Conservation (phyloP, 345 rosid genomes). For the Limnanthes douglasii region DNA sequence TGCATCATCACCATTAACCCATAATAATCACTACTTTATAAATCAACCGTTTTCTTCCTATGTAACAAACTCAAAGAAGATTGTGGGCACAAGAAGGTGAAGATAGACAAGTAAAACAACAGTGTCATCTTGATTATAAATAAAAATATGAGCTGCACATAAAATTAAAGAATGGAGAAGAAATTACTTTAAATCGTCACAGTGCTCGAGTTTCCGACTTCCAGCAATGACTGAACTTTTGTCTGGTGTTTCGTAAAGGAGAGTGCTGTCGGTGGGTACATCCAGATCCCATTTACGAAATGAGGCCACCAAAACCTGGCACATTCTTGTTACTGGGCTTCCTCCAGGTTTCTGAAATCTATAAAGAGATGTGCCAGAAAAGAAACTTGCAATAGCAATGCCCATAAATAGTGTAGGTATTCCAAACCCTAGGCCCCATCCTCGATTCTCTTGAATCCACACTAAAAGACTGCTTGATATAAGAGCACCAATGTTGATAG, state of each 20-base stretch:
- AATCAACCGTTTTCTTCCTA: too few relatives aligned
- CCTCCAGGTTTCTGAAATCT: slow-evolving; percentile 90
- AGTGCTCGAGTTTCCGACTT: slow-evolving; percentile 68
- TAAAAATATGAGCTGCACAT: too few relatives aligned
- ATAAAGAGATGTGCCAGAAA: slow-evolving; percentile 75
- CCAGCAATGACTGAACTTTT: slow-evolving; percentile 55
- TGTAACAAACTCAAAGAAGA: too few relatives aligned
- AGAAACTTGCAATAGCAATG: slow-evolving; percentile 69
- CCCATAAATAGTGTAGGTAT: slow-evolving; percentile 92
- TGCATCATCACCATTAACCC: too few relatives aligned
- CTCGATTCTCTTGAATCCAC: slow-evolving; percentile 83
- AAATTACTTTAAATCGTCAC: slow-evolving; percentile 40
- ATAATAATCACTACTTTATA: too few relatives aligned
- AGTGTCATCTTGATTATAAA: too few relatives aligned
- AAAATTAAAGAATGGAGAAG: not conserved
- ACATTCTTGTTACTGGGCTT: slow-evolving; percentile 77
- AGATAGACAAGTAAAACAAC: too few relatives aligned
- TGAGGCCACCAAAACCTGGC: slow-evolving; percentile 76
- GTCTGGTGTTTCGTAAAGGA: slow-evolving; percentile 63
- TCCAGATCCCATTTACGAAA: slow-evolving; percentile 41
- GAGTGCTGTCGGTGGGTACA: slow-evolving; percentile 52
- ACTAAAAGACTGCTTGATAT: slow-evolving; percentile 76
- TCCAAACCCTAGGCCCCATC: slow-evolving; percentile 94
- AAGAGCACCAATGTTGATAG: slow-evolving; percentile 82
- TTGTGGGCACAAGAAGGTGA: too few relatives aligned